Evolutionary conservation across 2,329 filamentous ascomycete genomes (phyloP).

Genomic region (Raffaelea ambrosiae): DNA sequence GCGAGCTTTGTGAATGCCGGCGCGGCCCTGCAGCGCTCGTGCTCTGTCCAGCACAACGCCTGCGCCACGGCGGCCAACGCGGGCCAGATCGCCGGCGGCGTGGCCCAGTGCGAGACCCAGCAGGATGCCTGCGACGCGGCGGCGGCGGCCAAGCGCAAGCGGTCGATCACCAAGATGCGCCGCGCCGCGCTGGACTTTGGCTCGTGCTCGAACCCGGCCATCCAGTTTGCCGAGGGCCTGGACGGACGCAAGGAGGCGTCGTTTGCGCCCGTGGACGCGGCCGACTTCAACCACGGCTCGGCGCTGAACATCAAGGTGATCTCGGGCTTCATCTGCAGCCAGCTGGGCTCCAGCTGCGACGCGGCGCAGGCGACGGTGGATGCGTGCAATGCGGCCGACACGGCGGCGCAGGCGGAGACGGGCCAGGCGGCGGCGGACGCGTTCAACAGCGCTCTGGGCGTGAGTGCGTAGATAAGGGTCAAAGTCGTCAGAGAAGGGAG

Average conservation of each 20-base stretch:
- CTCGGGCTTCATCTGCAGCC: conserved; percentile 27
- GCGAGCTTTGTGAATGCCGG: conserved; percentile 42
- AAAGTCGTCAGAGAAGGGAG: background rate
- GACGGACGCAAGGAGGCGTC: conserved; percentile 36
- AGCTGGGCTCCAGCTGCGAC: conserved; percentile 25
- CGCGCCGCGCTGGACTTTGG: conserved; percentile 31
- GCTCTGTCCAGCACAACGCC: conserved; percentile 41
- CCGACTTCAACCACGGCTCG: conserved; percentile 44
- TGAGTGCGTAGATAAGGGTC: conserved; percentile 13
- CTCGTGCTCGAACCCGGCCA: conserved; percentile 36
- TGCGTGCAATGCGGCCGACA: conserved; percentile 22
- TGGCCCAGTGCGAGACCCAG: conserved; percentile 34
- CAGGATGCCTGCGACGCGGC: conserved; percentile 26
- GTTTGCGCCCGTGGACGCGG: conserved; percentile 28
- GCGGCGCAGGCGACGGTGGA: conserved; percentile 22
- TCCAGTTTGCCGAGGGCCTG: conserved; percentile 38
- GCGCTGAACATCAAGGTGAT: conserved; percentile 29
- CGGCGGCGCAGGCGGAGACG: conserved; percentile 20
- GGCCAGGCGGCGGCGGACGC: conserved; percentile 29
- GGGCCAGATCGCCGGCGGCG: conserved; percentile 26
- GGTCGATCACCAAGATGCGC: conserved; percentile 12
- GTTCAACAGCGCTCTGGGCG: conserved; percentile 29
- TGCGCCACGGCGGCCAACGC: conserved; percentile 40
- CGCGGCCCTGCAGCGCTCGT: conserved; percentile 38
- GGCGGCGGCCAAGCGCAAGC: conserved; percentile 15